Percentiles rank a stretch among this genome's conserved stretches.
Evolutionary conservation across 2,329 filamentous ascomycete genomes (phyloP).

Genomic region (Dothideomycetes sp.): DNA sequence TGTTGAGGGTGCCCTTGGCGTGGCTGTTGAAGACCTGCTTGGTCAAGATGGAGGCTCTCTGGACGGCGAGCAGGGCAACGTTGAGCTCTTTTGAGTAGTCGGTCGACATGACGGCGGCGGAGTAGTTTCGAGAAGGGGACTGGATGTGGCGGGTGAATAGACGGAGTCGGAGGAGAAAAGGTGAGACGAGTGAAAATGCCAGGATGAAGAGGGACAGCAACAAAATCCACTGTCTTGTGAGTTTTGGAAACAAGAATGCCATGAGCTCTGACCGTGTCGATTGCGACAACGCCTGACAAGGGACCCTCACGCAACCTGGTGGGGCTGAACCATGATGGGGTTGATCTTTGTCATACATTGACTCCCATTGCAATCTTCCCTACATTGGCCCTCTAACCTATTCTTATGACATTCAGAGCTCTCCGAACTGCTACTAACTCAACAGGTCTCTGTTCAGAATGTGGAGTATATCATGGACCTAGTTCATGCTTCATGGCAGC

Average conservation of each 20-base stretch:
- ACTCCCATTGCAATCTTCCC: no score
- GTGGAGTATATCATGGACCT: no score
- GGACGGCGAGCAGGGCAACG: slow-evolving; percentile 79
- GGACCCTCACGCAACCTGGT: no score
- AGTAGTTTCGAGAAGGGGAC: slow-evolving; percentile 11
- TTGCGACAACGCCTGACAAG: slow-evolving; percentile 7
- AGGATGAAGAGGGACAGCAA: slow-evolving; percentile 30
- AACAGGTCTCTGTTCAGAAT: no score
- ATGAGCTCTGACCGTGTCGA: no score
- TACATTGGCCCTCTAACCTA: no score
- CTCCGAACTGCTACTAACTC: no score
- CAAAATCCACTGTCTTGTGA: slow-evolving; percentile 9
- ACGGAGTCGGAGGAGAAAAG: slow-evolving; percentile 34
- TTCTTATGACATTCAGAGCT: no score
- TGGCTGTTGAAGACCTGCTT: slow-evolving; percentile 76
- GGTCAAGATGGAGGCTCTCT: slow-evolving; percentile 68
- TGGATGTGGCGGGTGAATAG: slow-evolving; percentile 28
- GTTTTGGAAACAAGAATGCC: no score
- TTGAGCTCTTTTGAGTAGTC: slow-evolving; percentile 68
- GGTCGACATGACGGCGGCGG: slow-evolving; percentile 30
- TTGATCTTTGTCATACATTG: no score
- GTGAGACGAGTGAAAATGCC: slow-evolving; percentile 31
- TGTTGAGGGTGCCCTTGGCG: slow-evolving; percentile 87
- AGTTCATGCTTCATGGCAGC: no score
- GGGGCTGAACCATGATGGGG: slow-evolving; percentile 8